A percentile compares a stretch with the other conserved stretches of the same genome.
phyloP scores from a whole-genome alignment of 2,329 filamentous ascomycete genomes.

The Colletotrichum camelliae region DNA sequence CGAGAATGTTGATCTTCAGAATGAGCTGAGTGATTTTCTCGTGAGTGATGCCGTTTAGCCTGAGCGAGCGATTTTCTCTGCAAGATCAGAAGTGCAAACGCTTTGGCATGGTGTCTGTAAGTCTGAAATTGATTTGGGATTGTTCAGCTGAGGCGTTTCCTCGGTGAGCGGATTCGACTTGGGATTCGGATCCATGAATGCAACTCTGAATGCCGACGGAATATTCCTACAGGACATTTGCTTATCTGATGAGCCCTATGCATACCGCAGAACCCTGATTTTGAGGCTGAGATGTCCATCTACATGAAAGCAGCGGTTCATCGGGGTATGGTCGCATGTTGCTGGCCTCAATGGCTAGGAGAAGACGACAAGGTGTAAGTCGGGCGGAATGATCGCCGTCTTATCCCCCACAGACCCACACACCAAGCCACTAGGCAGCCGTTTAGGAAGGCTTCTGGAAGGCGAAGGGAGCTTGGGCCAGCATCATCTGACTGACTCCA shows the following conservation, averaged over 20 bases:
- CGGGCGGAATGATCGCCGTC: neutral
- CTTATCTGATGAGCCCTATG: neutral
- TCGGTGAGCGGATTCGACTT: neutral
- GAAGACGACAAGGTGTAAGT: neutral
- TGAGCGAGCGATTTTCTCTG: neutral
- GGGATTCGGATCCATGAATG: neutral
- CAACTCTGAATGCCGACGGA: neutral
- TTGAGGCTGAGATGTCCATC: neutral
- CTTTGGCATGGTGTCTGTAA: neutral
- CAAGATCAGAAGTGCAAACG: neutral
- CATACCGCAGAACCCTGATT: neutral
- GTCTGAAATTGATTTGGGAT: neutral
- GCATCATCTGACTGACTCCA: neutral
- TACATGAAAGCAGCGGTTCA: neutral
- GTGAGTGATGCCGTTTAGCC: neutral
- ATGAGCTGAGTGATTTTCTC: neutral
- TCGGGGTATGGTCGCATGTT: neutral
- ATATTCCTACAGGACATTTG: neutral
- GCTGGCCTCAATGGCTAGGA: neutral
- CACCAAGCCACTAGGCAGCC: neutral
- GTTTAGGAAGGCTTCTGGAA: conserved; percentile 20
- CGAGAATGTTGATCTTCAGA: neutral
- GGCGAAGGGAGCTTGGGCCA: neutral
- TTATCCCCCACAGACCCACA: neutral
- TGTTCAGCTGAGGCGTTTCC: neutral